These are phyloP conservation scores for Fusarium sp. DNA, from an alignment of 2,329 filamentous ascomycete genomes.

Conservation along the genomic window DNA sequence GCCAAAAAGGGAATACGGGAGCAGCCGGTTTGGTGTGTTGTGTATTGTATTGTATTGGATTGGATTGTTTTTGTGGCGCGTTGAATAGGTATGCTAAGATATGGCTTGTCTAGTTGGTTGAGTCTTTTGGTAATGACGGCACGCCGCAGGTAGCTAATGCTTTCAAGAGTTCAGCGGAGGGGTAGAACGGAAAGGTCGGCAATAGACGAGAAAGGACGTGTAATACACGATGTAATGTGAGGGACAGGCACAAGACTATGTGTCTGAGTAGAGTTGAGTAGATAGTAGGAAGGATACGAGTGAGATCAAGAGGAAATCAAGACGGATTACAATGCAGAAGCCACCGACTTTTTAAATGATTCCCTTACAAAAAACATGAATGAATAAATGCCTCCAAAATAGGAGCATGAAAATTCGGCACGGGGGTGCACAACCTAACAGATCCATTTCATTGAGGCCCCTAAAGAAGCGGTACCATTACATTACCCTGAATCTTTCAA, in stretches of 20 bases:
- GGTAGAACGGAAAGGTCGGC: conserved; percentile 29
- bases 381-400: conserved; percentile 21
- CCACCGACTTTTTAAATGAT: conserved; percentile 37
- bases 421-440: conserved; percentile 9
- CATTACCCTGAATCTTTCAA: conserved; percentile 26
- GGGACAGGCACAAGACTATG: background rate
- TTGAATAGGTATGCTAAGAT: background rate
- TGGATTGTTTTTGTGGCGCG: conserved; percentile 15
- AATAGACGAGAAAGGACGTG: conserved; percentile 2
- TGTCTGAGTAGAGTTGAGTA: background rate
- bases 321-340: conserved; percentile 15
- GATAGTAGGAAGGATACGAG: background rate
- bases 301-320: conserved; percentile 7
- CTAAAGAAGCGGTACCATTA: conserved; percentile 6
- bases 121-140: conserved; percentile 31
- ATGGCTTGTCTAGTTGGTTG: conserved; percentile 20
- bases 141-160: conserved; percentile 16
- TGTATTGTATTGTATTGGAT: no score
- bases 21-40: conserved; percentile 14
- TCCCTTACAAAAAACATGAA: conserved; percentile 13
- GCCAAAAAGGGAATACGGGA: conserved; percentile 26
- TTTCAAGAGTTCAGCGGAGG: conserved; percentile 15
- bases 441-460: conserved; percentile 1
- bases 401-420: conserved; percentile 31
- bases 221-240: background rate